Evolutionary conservation across 2,329 filamentous ascomycete species (phyloP), one percentile per base, ranked within the genome.

Genomic region (Botrytis galanthina): DNA sequence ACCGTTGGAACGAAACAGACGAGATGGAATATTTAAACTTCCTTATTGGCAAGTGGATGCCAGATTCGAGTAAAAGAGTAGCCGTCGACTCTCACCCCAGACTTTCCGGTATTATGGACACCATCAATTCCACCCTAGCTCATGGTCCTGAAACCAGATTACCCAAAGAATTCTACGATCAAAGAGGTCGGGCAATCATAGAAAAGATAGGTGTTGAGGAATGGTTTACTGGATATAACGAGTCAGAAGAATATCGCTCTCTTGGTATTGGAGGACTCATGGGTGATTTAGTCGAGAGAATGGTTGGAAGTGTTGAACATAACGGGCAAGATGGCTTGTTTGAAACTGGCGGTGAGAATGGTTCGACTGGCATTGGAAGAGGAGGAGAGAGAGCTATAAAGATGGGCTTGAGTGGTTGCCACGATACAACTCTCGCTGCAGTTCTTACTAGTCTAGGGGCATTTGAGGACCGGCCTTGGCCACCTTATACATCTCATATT

Each of bases 41-140:
- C 74, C 83, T 93, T 74, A 90, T 95, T 71, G 90, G 92, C 51
- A 94, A 92, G 81, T 97, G 92, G 89, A 97, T 98, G 93, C 93
- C 94, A 0, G 86, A 89, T 12, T 86, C 87, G 51, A 87, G 85
- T 44, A 87, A 87, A 18, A 86, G 87, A 57, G 90, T 98, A 14
- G 93, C 92, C 39, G 93, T 98, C 14, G 94, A 98, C 82, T 91
- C 91, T 1, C 91, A 91, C 74, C 96, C 96, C 0, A 87, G 95
- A 62, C 86, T 98, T 20, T 94, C 91, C 9, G 96, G 96, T 71
- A 92, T 99, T 79, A 94, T 97, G 92, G 96, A 99, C 83, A 96
- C 93, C 0, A 88, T 98, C 80, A 98, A 98, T 81, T 90, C 93
- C 10, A 97, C 94, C 0, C 86, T 92, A 20, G 95, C 95, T 3